phyloP scores from a whole-genome alignment of 768 basidiomycete genomes.

The Chlorophyllum brunneum region DNA sequence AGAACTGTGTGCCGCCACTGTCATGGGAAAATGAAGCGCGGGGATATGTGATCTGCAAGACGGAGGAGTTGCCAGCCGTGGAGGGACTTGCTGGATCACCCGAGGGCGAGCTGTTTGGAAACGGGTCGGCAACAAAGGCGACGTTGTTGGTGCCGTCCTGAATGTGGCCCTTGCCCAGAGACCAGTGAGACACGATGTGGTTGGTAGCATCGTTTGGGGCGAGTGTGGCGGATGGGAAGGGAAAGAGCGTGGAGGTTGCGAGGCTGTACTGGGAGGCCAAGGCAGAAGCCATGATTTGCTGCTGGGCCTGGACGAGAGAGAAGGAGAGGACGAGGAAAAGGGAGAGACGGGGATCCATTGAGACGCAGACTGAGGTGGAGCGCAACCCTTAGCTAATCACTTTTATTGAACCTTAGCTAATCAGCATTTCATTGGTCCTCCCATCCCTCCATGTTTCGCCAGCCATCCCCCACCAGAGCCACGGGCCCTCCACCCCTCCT shows the following conservation, averaged over 20 bases:
- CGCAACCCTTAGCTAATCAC: too few species aligned
- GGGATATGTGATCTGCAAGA: constrained; percentile 63
- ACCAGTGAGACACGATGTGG: constrained; percentile 56
- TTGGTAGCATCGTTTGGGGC: constrained; percentile 44
- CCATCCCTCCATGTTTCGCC: constrained; percentile 24
- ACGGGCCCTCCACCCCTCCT: constrained; percentile 33
- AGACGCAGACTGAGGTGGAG: background rate
- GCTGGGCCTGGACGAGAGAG: constrained; percentile 18
- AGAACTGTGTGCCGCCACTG: constrained; percentile 66
- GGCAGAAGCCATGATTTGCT: constrained; percentile 28
- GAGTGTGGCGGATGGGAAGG: constrained; percentile 63
- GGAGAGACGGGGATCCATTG: constrained; percentile 1
- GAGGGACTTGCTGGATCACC: constrained; percentile 23
- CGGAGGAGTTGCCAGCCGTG: constrained; percentile 20
- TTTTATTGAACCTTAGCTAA: too few species aligned
- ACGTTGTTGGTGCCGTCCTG: constrained; percentile 54
- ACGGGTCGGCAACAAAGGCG: constrained; percentile 65
- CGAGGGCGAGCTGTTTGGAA: constrained; percentile 42
- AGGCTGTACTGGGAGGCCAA: constrained; percentile 52
- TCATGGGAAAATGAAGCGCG: constrained; percentile 54
- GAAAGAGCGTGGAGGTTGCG: constrained; percentile 55
- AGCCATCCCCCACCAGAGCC: constrained; percentile 23
- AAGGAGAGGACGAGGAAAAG: background rate
- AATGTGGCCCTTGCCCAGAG: constrained; percentile 54
- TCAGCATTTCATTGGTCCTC: too few species aligned